Base-by-base conservation (phyloP, 495 filamentous ascomycete species). In the Parachaetomium inaequale region DNA sequence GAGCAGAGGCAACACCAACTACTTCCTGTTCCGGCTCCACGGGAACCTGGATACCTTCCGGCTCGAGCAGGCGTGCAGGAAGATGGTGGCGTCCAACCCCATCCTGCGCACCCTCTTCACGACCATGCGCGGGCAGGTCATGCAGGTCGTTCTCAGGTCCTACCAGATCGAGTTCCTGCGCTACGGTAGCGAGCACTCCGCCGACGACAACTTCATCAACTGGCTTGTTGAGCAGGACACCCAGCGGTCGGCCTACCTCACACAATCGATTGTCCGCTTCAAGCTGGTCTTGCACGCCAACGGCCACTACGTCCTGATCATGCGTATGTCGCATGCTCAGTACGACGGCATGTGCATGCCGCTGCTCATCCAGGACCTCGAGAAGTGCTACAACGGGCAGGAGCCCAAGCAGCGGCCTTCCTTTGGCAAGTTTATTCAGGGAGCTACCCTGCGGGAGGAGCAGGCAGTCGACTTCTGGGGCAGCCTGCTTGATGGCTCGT, bases 391-490 rank as follows among this genome's bases (percentile, higher is more conserved):
- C 60, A 47, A 50, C 21, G 60, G 60, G 11, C 40, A 45, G 31
- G 52, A 55, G 1, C 51, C 45, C 43, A 42, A 38, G n/a, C 19
- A 49, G 12, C 40, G 42, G 7, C 52, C 60, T 40, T 45, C 51
- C 10, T 62, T 62, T 31, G 43, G 51, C 52, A 62, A 47, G 28
- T 62, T 62, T 29, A 62, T 62, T 19, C 53, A 60, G 38, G 57
- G 51, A 2, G 51, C 36, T 40, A 34, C 32, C 6, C 34, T 52
- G 6, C 19, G 49, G 57, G 46, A 61, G 15, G 66, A 65, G 14
- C 55, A 62, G 12, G 66, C 71, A 1, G 40, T 45, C 19, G 65
- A 71, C 49, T 72, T 74, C 36, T 75, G 73, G 73, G 63, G 62
- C 50, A 53, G 58, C 21, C 54, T 74, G 12, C 71, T 75, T 19